Conservation (phyloP, 2,329 filamentous ascomycete genomes). For the Sphaerulina vaccinii region DNA sequence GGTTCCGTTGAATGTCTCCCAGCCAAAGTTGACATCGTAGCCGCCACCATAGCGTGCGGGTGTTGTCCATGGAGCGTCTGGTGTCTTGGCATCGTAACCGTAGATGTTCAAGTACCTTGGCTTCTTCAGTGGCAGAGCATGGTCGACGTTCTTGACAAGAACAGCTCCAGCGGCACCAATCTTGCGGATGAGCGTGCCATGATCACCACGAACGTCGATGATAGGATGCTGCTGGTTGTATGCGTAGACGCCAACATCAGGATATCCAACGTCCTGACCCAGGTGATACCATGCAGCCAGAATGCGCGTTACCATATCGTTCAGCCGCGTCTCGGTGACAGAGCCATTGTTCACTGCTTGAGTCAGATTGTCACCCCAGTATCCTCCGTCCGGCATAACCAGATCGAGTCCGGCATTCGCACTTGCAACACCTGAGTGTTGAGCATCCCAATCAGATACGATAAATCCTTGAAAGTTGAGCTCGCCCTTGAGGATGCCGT, state of each 20-base stretch:
- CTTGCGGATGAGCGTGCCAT: slow-evolving; percentile 41
- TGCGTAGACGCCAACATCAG: slow-evolving; percentile 22
- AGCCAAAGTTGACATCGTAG: slow-evolving; percentile 41
- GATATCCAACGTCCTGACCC: slow-evolving; percentile 52
- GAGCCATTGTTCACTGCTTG: slow-evolving; percentile 57
- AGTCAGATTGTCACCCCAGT: slow-evolving; percentile 40
- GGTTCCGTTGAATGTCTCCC: slow-evolving; percentile 31
- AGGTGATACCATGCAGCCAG: slow-evolving; percentile 57
- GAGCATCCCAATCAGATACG: slow-evolving; percentile 64
- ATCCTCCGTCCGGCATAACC: slow-evolving; percentile 56
- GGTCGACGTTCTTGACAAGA: slow-evolving; percentile 62
- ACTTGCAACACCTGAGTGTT: slow-evolving; percentile 59
- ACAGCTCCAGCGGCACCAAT: slow-evolving; percentile 58
- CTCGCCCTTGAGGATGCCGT: slow-evolving; percentile 69
- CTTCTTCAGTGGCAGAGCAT: slow-evolving; percentile 53
- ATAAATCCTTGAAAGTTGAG: slow-evolving; percentile 69
- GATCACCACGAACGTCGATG: slow-evolving; percentile 58
- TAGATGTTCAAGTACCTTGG: slow-evolving; percentile 41
- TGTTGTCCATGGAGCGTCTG: slow-evolving; percentile 39
- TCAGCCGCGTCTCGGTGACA: slow-evolving; percentile 53
- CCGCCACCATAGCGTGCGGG: slow-evolving; percentile 40
- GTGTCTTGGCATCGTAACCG: slow-evolving; percentile 40
- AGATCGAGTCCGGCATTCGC: slow-evolving; percentile 64
- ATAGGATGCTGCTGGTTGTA: slow-evolving; percentile 42
- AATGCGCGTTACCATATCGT: slow-evolving; percentile 57